A percentile compares a stretch with the other conserved stretches of the same genome.
Evolutionary conservation across 2,329 filamentous ascomycete genomes (phyloP).

Genomic region (Dactylellina cionopaga): DNA sequence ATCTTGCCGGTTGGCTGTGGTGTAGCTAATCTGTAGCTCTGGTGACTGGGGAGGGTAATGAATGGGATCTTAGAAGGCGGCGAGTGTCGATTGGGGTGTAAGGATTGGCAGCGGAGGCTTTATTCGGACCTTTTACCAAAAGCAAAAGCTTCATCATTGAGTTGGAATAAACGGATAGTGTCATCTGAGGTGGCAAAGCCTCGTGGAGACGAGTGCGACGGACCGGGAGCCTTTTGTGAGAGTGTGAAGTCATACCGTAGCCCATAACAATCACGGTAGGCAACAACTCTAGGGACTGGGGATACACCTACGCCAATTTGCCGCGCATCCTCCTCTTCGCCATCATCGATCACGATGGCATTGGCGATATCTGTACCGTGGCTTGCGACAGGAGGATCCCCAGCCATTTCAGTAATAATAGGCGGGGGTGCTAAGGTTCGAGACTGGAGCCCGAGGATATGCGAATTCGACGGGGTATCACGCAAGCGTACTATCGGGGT

Average conservation of each 20-base stretch:
- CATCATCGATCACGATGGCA: conserved; percentile 36
- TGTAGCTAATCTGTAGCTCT: conserved; percentile 5
- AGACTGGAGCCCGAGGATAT: not conserved
- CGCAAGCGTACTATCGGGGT: not conserved
- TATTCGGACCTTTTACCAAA: conserved; percentile 53
- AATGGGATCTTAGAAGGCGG: not conserved
- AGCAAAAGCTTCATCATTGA: conserved; percentile 52
- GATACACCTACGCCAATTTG: conserved; percentile 4
- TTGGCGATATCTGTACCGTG: conserved; percentile 10
- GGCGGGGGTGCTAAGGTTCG: not conserved
- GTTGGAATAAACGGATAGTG: conserved; percentile 2
- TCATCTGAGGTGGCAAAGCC: not conserved
- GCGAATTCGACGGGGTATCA: not conserved
- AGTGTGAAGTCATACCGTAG: too few relatives aligned
- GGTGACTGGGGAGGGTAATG: conserved; percentile 33
- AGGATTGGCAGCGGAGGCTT: conserved; percentile 17
- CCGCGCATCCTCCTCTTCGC: conserved; percentile 11
- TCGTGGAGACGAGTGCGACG: not conserved
- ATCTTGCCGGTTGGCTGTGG: conserved; percentile 19
- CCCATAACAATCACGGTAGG: not conserved
- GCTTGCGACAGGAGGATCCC: not conserved
- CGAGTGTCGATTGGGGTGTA: conserved; percentile 4
- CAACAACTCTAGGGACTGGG: not conserved
- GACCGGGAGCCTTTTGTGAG: too few relatives aligned
- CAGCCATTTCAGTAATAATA: conserved; percentile 33